A percentile compares a stretch with the other conserved stretches of the same genome.
phyloP scores from a whole-genome alignment of 192 early-diverging fungal species.

The Diversispora epigaea region DNA sequence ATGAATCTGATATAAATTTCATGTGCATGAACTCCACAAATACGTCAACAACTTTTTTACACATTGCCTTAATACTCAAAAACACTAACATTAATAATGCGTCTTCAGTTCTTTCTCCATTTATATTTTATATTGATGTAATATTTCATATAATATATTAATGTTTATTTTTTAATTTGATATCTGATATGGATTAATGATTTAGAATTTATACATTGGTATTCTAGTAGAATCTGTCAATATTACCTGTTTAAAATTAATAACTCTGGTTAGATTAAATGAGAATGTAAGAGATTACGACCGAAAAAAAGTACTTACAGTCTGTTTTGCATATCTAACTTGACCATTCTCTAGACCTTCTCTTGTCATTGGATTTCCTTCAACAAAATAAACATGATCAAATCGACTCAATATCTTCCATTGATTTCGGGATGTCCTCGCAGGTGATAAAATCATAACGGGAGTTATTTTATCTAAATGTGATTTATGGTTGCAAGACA shows the following conservation, averaged over 20 bases:
- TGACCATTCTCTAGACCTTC: slow-evolving; percentile 24
- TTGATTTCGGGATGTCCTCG: slow-evolving; percentile 23
- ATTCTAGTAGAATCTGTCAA: slow-evolving; percentile 31
- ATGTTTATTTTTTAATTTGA: background rate
- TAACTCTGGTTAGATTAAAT: no score
- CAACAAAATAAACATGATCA: slow-evolving; percentile 30
- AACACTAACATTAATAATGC: slow-evolving; percentile 30
- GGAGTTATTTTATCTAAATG: slow-evolving; percentile 26
- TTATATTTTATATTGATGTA: background rate
- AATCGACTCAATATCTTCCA: slow-evolving; percentile 31
- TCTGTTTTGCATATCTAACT: slow-evolving; percentile 24
- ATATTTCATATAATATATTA: background rate
- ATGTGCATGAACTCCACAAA: slow-evolving; percentile 33
- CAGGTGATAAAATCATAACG: slow-evolving; percentile 24
- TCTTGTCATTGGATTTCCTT: slow-evolving; percentile 35
- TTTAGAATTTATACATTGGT: slow-evolving; percentile 2
- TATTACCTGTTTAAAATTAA: background rate
- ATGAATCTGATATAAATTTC: slow-evolving; percentile 33
- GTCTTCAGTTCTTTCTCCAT: slow-evolving; percentile 34
- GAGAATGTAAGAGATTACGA: no score
- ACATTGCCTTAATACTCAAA: slow-evolving; percentile 34
- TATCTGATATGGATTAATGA: background rate
- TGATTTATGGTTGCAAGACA: no score
- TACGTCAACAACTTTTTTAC: slow-evolving; percentile 11
- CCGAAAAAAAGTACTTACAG: background rate